Evolutionary conservation across 2,329 filamentous ascomycete genomes (phyloP), one percentile per base, ranked within the genome.

Genomic region (Dactylellina leptospora): DNA sequence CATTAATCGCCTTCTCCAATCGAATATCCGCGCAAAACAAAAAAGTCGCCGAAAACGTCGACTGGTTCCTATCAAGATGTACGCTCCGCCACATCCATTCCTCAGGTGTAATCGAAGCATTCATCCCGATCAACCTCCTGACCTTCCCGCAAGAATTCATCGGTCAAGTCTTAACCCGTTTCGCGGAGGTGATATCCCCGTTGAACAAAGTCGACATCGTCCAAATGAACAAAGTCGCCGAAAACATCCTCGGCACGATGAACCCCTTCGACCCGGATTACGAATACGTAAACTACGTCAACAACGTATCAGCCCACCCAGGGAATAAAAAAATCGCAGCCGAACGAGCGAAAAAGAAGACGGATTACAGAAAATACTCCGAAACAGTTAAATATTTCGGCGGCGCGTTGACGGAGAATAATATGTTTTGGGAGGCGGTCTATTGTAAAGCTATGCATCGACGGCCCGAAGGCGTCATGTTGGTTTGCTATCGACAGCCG

Each of bases 1-100:
- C 86, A 0, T 83, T 97, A 3, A 79, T 93, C 1, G 79, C 81
- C 0, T 80, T 96, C 54, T 83, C 88, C n/a, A 10, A 58, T 3
- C 30, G 45, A 4, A 64, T 60, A 13, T 22, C 42, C 4, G 45
- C 23, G 2, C 40, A 30, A 18, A 64, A 53, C 28, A 36, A 16
- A 9, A 51, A 59, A 33, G 25, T 45, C 2, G 6, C 53, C n/a
- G 45, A 59, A 18, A 36, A 42, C 6, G 47, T 72, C 9, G 68
- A 72, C n/a, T 72, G 59, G 58, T 72, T 54, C 36, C 59, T 72
- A 16, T 51, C 58, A 28, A 59, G 59, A 3, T 72, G 68, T 38
- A 33, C 13, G 4, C 45, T 64, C 10, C 68, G 68, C 8, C 68
- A 72, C 45, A 45, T 72, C 22, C 68, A 55, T 16, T n/a, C 36